These are phyloP conservation scores for Polyporus arcularius DNA, from an alignment of 768 basidiomycete genomes.

Conservation along the genomic window DNA sequence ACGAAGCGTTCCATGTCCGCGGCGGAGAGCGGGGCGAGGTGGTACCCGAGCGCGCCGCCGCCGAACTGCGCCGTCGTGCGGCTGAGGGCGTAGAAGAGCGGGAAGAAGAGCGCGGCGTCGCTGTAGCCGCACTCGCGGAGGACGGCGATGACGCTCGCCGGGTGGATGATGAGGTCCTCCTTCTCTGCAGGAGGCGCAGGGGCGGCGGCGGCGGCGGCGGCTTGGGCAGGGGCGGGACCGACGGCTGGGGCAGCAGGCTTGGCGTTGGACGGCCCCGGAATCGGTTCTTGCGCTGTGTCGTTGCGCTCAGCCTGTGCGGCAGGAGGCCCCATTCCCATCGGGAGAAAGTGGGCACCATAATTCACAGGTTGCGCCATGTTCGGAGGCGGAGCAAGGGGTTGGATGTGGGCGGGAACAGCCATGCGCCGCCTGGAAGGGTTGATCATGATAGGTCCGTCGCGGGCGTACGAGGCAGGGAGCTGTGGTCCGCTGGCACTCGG, in stretches of 20 bases:
- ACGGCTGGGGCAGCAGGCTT: not conserved
- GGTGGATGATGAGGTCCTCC: slow-evolving; percentile 26
- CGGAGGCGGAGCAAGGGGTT: no score
- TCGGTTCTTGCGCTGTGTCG: no score
- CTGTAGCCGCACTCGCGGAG: slow-evolving; percentile 26
- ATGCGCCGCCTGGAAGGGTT: no score
- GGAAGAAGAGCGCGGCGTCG: slow-evolving; percentile 19
- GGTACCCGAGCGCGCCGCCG: slow-evolving; percentile 17
- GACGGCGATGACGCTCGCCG: slow-evolving; percentile 26
- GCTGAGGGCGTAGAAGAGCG: slow-evolving; percentile 32
- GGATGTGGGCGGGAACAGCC: no score
- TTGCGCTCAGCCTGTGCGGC: no score
- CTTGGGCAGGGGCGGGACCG: not conserved
- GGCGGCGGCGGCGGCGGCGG: not conserved
- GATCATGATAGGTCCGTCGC: no score
- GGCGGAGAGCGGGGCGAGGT: slow-evolving; percentile 23
- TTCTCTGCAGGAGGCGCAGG: not conserved
- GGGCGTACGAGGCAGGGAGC: no score
- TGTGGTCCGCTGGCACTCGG: no score
- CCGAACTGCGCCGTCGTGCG: slow-evolving; percentile 25
- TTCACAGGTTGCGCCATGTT: no score
- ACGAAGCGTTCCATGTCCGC: slow-evolving; percentile 28
- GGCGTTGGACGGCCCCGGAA: not conserved
- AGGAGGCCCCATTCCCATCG: no score
- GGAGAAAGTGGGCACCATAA: no score